A percentile compares a stretch with the other conserved stretches of the same genome.
These are phyloP conservation scores for Fusarium udum DNA, from an alignment of 2,329 filamentous ascomycete species.

Conservation along the genomic window DNA sequence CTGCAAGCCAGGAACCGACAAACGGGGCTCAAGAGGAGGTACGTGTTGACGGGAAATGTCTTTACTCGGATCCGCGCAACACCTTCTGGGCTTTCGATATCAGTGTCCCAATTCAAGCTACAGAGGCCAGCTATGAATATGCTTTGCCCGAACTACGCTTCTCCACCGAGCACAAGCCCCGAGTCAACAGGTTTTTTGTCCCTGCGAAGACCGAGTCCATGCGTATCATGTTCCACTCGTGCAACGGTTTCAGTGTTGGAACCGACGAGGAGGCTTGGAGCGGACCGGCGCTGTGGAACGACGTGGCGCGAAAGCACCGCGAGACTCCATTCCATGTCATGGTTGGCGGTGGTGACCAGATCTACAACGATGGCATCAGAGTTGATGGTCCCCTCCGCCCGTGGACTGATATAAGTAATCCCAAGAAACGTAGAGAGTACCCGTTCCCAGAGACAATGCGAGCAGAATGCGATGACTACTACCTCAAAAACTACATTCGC, in stretches of 20 bases:
- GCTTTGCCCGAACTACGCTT: conserved; percentile 73
- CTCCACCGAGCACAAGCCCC: conserved; percentile 63
- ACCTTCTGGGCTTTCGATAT: conserved; percentile 97
- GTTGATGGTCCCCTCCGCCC: conserved; percentile 81
- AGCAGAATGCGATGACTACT: conserved; percentile 87
- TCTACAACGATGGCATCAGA: conserved; percentile 94
- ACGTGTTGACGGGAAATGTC: conserved; percentile 53
- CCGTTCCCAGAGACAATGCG: conserved; percentile 83
- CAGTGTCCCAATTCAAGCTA: conserved; percentile 75
- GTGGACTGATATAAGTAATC: conserved; percentile 88
- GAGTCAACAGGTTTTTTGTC: conserved; percentile 80
- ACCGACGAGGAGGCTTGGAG: conserved; percentile 88
- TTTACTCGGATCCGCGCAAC: conserved; percentile 72
- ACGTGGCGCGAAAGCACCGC: conserved; percentile 84
- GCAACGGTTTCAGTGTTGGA: conserved; percentile 93
- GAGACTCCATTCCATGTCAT: conserved; percentile 92
- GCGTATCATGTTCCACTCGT: conserved; percentile 99
- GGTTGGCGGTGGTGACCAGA: conserved; percentile 92
- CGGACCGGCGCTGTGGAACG: conserved; percentile 93
- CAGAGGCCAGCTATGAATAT: conserved; percentile 83
- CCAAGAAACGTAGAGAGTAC: conserved; percentile 80
- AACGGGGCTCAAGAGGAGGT: conserved; percentile 55
- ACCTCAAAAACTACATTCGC: conserved; percentile 86
- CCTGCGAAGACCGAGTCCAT: conserved; percentile 86
- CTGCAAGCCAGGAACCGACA: conserved; percentile 39